Evolutionary conservation across 192 early-diverging fungal species (phyloP).

Genomic region (Linnemannia schmuckeri): DNA sequence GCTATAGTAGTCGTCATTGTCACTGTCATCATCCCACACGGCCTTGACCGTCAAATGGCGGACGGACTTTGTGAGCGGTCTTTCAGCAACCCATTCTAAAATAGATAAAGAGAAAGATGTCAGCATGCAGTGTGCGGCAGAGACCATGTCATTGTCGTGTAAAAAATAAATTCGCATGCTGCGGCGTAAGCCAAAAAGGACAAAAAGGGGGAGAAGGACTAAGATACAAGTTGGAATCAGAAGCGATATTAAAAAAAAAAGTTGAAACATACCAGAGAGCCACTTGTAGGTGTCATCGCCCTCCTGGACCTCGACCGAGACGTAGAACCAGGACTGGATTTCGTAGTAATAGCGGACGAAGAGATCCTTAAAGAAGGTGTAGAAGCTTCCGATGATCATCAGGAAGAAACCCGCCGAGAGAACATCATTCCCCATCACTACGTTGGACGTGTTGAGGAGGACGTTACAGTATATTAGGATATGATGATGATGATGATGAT

Average conservation of each 20-base stretch:
- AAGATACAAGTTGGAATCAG: no score
- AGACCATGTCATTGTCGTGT: neutral
- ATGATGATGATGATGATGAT: neutral
- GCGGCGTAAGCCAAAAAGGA: neutral
- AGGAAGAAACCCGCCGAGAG: slow-evolving; percentile 55
- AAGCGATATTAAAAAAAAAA: neutral
- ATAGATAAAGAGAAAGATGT: neutral
- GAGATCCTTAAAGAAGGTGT: slow-evolving; percentile 54
- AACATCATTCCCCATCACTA: slow-evolving; percentile 54
- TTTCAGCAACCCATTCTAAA: slow-evolving; percentile 54
- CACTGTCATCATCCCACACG: slow-evolving; percentile 31
- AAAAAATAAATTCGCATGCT: neutral
- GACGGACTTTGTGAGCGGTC: slow-evolving; percentile 50
- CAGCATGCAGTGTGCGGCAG: neutral
- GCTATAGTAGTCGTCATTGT: slow-evolving; percentile 26
- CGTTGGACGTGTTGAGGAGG: no score
- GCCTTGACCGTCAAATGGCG: slow-evolving; percentile 56
- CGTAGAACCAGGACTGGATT: slow-evolving; percentile 51
- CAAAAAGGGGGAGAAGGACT: neutral
- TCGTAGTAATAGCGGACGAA: slow-evolving; percentile 43
- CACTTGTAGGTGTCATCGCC: slow-evolving; percentile 55
- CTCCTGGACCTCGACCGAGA: slow-evolving; percentile 54
- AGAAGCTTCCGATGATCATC: slow-evolving; percentile 49
- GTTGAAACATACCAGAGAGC: slow-evolving; percentile 39
- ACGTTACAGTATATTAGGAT: neutral